Percentiles rank a stretch among this genome's conserved stretches.
These are phyloP conservation scores for Aegilops longissima DNA, from an alignment of 176 grass and related monocot species.

Conservation along the genomic window DNA sequence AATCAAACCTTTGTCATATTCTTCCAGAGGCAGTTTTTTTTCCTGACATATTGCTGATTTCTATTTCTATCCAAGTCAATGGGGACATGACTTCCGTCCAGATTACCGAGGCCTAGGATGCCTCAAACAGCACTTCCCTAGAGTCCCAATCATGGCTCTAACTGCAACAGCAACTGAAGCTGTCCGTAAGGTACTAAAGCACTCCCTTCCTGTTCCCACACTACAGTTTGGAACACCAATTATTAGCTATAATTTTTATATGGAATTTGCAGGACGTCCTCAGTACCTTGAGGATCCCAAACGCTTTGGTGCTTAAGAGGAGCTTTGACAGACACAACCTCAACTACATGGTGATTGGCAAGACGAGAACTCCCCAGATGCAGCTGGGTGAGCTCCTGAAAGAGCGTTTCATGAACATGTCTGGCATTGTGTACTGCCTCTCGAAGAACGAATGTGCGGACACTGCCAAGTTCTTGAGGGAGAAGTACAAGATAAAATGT, in stretches of 20 bases:
- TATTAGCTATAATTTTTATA: constrained; percentile 3
- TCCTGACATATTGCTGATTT: constrained; percentile 3
- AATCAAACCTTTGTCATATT: constrained; percentile 4
- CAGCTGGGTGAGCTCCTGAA: constrained; percentile 80
- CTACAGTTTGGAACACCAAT: background rate
- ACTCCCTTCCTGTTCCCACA: background rate
- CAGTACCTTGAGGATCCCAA: constrained; percentile 56
- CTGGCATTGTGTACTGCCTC: constrained; percentile 82
- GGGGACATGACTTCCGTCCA: constrained; percentile 94
- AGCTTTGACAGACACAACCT: constrained; percentile 90
- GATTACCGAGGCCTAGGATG: constrained; percentile 86
- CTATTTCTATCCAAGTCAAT: constrained; percentile 57
- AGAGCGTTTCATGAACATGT: constrained; percentile 69
- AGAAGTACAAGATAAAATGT: constrained; percentile 74
- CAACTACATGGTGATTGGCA: constrained; percentile 69
- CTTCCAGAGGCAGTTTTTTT: background rate
- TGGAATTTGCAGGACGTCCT: constrained; percentile 67
- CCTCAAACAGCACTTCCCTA: constrained; percentile 85
- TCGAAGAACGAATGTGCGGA: constrained; percentile 88
- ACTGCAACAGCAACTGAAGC: constrained; percentile 90
- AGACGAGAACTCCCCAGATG: constrained; percentile 61
- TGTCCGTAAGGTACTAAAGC: constrained; percentile 59
- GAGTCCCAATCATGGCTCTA: constrained; percentile 80
- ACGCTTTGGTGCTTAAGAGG: constrained; percentile 65
- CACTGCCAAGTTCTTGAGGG: constrained; percentile 78